A percentile compares a stretch with the other conserved stretches of the same genome.
Evolutionary conservation across 2,329 filamentous ascomycete species (phyloP).

Genomic region (Phyllosticta citribraziliensis): DNA sequence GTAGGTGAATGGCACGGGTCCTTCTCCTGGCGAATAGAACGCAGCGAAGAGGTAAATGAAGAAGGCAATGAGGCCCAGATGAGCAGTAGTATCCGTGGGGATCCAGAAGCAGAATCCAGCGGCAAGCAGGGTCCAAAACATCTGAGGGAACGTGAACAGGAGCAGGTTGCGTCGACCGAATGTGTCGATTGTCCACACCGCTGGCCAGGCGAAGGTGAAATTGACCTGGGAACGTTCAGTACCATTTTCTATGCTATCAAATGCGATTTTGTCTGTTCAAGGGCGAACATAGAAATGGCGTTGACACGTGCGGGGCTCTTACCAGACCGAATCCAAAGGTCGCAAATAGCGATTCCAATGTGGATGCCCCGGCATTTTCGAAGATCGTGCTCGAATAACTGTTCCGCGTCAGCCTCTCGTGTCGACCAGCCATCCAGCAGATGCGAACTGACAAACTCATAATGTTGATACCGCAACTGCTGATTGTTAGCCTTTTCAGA

Average conservation of each 20-base stretch:
- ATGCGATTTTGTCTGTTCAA: too few relatives aligned
- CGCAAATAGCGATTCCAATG: conserved; percentile 37
- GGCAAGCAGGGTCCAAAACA: conserved; percentile 38
- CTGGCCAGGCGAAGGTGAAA: conserved; percentile 49
- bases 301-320: background rate
- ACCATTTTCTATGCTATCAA: too few relatives aligned
- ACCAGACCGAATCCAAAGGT: conserved; percentile 48
- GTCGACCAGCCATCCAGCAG: conserved; percentile 13
- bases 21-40: conserved; percentile 33
- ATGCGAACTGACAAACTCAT: conserved; percentile 32
- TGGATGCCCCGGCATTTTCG: conserved; percentile 34
- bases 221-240: conserved; percentile 28
- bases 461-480: conserved; percentile 24
- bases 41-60: conserved; percentile 49
- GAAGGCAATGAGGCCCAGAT: conserved; percentile 41
- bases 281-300: too few relatives aligned
- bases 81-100: conserved; percentile 26
- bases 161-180: conserved; percentile 42
- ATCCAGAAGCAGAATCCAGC: conserved; percentile 46
- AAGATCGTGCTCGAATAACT: conserved; percentile 42
- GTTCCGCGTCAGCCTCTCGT: background rate
- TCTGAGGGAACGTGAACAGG: conserved; percentile 40
- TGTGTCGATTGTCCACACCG: conserved; percentile 48
- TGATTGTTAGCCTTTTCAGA: background rate
- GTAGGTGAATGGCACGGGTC: conserved; percentile 57